Evolutionary conservation across 2,329 filamentous ascomycete genomes (phyloP), one percentile per base, ranked within the genome.

Genomic region (Verticillium nubilum): DNA sequence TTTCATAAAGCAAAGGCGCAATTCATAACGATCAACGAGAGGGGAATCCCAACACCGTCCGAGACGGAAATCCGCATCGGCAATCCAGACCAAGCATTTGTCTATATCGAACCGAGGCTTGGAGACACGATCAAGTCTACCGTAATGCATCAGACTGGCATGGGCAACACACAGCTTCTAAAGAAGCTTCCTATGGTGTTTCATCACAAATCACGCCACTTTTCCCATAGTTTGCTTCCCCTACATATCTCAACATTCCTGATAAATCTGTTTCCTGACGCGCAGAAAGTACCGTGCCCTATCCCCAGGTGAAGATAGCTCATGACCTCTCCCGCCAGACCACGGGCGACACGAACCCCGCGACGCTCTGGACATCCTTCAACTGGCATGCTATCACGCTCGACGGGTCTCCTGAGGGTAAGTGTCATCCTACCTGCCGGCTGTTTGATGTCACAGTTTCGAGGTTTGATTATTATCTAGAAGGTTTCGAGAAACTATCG

Each of bases 311-410:
- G 28, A 5, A 57, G 35, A 42, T 57, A 10, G 35, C 6, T 27
- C 35, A 50, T 19, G 55, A 50, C 17, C 35, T 57, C 25, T 35
- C 35, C 25, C 55, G 35, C 29, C 35, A 57, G 35, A 57, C 55
- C n/a, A 50, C 33, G 25, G 55, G 56, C n/a, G 55, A 53, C 25
- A 28, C 55, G n/a, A 66, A 63, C 27, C 56, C 59, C 9, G 62
- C 61, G 1, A 66, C 63, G 28, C 61, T 66, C 35, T 66, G 64
- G 64, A 62, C 64, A 7, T 64, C 64, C 10, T 60, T 60, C 13
- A 66, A 66, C 28, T 66, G 64, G 63, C 58, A 66, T 35, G 64
- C 64, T 7, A 60, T 65, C 4, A 66, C 63, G 29, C 63, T 65
- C 15, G 60, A 64, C 29, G 64, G 63, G 59, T 60, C 63, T 29